phyloP scores from a whole-genome alignment of 208 protist genomes.

The Leishmania aethiopica region DNA sequence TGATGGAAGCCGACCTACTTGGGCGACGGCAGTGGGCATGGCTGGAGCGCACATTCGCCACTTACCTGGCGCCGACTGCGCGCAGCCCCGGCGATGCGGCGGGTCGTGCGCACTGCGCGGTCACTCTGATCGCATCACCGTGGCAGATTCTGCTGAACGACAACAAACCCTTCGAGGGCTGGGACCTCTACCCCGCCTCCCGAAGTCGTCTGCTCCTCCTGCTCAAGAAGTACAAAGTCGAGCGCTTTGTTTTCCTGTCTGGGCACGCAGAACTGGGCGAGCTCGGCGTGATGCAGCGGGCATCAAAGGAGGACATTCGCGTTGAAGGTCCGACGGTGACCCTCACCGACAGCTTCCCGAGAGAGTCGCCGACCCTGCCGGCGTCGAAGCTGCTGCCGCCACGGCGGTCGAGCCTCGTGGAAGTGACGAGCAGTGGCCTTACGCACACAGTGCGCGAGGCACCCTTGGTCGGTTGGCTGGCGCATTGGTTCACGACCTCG shows the following conservation, averaged over 20 bases:
- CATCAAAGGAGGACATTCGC: constrained; percentile 21
- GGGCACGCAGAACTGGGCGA: constrained; percentile 81
- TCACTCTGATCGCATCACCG: constrained; percentile 69
- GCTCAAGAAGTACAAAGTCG: constrained; percentile 42
- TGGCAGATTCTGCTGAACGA: constrained; percentile 81
- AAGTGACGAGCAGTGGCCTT: constrained; percentile 71
- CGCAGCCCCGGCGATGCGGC: constrained; percentile 22
- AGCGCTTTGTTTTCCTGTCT: constrained; percentile 71
- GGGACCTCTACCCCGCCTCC: constrained; percentile 62
- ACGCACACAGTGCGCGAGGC: constrained; percentile 45
- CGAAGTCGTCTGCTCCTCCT: constrained; percentile 59
- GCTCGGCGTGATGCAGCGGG: constrained; percentile 42
- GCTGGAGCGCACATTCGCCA: constrained; percentile 57
- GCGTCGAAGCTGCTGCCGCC: constrained; percentile 19
- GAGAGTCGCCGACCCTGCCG: constrained; percentile 15
- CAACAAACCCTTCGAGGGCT: constrained; percentile 72
- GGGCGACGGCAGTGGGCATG: constrained; percentile 82
- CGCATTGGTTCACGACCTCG: constrained; percentile 20
- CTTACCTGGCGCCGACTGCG: constrained; percentile 21
- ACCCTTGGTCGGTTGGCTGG: constrained; percentile 26
- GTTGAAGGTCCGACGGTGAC: constrained; percentile 15
- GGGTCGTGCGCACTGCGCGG: constrained; percentile 41
- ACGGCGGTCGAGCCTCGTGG: constrained; percentile 39
- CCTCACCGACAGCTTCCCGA: constrained; percentile 17
- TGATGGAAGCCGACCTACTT: constrained; percentile 58